Conservation (phyloP, 306 rosid species). For the Cyamopsis tetragonoloba region DNA sequence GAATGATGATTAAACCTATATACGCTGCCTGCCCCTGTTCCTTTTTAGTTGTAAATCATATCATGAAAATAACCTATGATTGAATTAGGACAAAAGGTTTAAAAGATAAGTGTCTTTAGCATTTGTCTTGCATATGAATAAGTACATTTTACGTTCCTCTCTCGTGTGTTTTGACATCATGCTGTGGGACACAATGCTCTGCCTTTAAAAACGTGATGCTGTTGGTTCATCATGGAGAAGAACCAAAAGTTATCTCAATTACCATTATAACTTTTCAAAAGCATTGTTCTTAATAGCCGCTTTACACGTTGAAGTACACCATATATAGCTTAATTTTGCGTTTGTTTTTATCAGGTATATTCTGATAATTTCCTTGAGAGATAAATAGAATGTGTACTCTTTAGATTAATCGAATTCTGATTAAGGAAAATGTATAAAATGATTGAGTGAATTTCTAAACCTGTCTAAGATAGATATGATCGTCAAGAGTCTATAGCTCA, state of each 20-base stretch:
- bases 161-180: slow-evolving; percentile 10
- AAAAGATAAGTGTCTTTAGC: slow-evolving; percentile 6
- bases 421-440: too few species aligned
- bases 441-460: too few species aligned
- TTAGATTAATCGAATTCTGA: too few species aligned
- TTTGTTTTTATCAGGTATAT: background rate
- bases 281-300: background rate
- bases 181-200: slow-evolving; percentile 18
- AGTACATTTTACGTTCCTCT: slow-evolving; percentile 2
- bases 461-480: too few species aligned
- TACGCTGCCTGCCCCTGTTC: background rate
- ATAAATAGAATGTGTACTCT: background rate
- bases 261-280: background rate
- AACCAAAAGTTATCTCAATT: background rate
- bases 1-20: slow-evolving; percentile 19
- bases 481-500: too few species aligned
- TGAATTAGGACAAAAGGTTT: slow-evolving; percentile 15
- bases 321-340: background rate
- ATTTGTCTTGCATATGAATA: background rate
- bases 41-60: background rate
- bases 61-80: background rate
- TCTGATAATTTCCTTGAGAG: background rate
- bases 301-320: background rate
- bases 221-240: background rate
- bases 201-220: slow-evolving; percentile 3